These are phyloP conservation scores for Withania somnifera DNA, from an alignment of 305 asterid species.

Conservation along the genomic window DNA sequence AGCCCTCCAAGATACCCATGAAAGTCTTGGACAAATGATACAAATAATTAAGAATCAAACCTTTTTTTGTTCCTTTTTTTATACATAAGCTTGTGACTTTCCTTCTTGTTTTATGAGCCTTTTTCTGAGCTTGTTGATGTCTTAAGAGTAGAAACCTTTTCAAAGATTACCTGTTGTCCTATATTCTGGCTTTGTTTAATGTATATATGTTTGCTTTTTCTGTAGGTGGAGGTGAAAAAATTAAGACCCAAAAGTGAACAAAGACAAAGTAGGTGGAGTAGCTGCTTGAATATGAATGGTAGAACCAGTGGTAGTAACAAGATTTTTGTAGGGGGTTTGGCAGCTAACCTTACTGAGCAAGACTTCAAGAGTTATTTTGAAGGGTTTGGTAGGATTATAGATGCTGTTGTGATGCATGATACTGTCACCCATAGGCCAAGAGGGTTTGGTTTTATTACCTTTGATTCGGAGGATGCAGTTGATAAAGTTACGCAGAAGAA, in stretches of 20 bases:
- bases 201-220: not conserved
- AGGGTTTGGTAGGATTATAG: slow-evolving; percentile 62
- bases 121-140: too few relatives aligned
- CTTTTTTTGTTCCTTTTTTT: too few relatives aligned
- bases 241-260: slow-evolving; percentile 80
- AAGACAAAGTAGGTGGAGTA: too few relatives aligned
- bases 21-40: slow-evolving; percentile 62
- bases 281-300: slow-evolving; percentile 34
- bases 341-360: slow-evolving; percentile 59
- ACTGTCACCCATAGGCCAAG: slow-evolving; percentile 69
- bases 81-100: too few relatives aligned
- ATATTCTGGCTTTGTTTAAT: too few relatives aligned
- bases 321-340: slow-evolving; percentile 85
- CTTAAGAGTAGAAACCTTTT: too few relatives aligned
- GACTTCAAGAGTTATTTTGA: slow-evolving; percentile 73
- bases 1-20: slow-evolving; percentile 64
- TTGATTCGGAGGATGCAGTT: slow-evolving; percentile 74
- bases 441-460: slow-evolving; percentile 82
- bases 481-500: slow-evolving; percentile 63
- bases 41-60: too few relatives aligned
- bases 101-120: too few relatives aligned
- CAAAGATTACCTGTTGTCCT: too few relatives aligned
- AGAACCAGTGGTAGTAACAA: slow-evolving; percentile 52
- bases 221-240: slow-evolving; percentile 83
- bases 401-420: slow-evolving; percentile 84